Percentiles rank a stretch among this genome's conserved stretches.
Conservation (phyloP, 2,329 filamentous ascomycete species). For the Talaromyces sp. region DNA sequence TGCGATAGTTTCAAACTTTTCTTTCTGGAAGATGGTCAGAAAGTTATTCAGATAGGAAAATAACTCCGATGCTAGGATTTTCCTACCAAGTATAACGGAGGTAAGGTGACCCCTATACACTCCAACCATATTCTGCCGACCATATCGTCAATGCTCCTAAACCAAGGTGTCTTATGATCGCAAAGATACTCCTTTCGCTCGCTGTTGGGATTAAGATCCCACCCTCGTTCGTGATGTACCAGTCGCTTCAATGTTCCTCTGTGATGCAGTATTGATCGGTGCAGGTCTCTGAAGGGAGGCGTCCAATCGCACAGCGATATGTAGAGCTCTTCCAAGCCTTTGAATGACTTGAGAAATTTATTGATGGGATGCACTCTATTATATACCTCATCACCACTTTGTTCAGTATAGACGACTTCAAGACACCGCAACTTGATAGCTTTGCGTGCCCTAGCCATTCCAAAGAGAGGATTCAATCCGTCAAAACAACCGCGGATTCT, state of each 20-base stretch:
- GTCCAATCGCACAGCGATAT: not conserved
- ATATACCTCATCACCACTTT: not conserved
- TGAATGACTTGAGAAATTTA: not conserved
- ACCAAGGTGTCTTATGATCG: not conserved
- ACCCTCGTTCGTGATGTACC: not conserved
- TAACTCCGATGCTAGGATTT: not conserved
- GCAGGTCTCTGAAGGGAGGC: not conserved
- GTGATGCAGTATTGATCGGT: not conserved
- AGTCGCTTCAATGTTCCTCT: not conserved
- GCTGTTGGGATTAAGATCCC: not conserved
- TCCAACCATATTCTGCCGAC: not conserved
- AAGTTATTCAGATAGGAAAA: not conserved
- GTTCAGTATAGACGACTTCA: not conserved
- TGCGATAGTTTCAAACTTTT: not conserved
- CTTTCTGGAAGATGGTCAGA: not conserved
- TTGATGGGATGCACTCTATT: not conserved
- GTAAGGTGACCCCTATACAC: not conserved
- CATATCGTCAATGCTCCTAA: not conserved
- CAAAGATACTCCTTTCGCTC: not conserved
- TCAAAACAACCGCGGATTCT: not conserved
- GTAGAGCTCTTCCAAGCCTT: conserved; percentile 7
- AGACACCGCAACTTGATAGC: not conserved
- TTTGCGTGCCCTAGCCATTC: not conserved
- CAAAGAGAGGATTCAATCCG: not conserved
- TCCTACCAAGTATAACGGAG: not conserved